Base-by-base conservation (phyloP, 2,329 filamentous ascomycete genomes). In the Amphichorda felina region DNA sequence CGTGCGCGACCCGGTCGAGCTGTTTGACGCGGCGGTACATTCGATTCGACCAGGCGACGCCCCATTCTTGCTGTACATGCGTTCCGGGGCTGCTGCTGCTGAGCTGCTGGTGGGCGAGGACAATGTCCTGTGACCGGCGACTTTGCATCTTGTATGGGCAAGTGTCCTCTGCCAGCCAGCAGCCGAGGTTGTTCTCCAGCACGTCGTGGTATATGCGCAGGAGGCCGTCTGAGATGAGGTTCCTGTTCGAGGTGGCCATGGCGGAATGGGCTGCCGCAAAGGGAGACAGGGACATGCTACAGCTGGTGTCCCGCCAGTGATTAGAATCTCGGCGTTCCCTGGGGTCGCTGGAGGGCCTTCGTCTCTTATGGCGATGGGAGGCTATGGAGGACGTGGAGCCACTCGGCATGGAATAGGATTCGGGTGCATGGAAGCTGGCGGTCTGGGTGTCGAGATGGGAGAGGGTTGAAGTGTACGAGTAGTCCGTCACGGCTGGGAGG, bases 161-260 rank as follows among this genome's bases (percentile, higher is more conserved):
- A 3, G 65, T 71, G 32, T 60, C 56, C 40, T 71, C 68, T 0
- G 66, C 68, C 14, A 71, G 43, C 68, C 68, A 72, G 44, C 68
- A 72, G 2, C 66, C 64, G 6, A 72, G 48, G 10, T 62, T 66
- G 43, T 69, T 63, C 41, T 72, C 68, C 41, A 71, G 55, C 21
- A 66, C 68, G 41, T 72, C 66, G 42, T 71, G 68, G 44, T 72
- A 72, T 24, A 72, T 63, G 30, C 57, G 56, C 41, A 68, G 50
- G 35, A 68, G 48, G 18, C 56, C 59, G 28, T 61, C 55, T 3
- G 57, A 59, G 36, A 68, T 55, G 27, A 60, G 54, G 40, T 37
- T 38, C 21, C 41, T 45, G 34, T 57, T 55, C n/a, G 43, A 41
- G 5, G 38, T 41, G 0, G 42, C 30, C 3, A 48, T 42, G 38